Conservation (phyloP, 2,329 filamentous ascomycete species). For the Fusarium xylarioides region DNA sequence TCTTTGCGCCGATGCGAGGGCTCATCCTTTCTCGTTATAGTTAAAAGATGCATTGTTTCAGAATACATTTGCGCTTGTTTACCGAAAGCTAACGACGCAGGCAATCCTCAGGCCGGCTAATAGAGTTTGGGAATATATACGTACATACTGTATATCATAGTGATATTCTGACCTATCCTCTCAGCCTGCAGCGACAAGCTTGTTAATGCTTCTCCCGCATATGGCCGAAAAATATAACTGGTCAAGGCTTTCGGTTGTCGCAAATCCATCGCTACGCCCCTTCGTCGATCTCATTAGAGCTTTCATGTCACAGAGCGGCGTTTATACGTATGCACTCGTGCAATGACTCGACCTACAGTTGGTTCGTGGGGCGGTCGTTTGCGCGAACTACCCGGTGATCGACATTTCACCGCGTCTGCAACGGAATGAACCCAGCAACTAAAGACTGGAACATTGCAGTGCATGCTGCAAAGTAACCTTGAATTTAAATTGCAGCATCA, state of each 20-base stretch:
- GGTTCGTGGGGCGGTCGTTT: slow-evolving; percentile 15
- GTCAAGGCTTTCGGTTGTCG: slow-evolving; percentile 37
- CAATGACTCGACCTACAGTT: slow-evolving; percentile 31
- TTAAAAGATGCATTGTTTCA: background rate
- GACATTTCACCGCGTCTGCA: slow-evolving; percentile 8
- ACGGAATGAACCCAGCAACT: background rate
- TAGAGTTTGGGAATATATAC: background rate
- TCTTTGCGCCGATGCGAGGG: slow-evolving; percentile 15
- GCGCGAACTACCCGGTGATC: slow-evolving; percentile 20
- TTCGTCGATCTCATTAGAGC: slow-evolving; percentile 40
- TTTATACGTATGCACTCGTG: slow-evolving; percentile 4
- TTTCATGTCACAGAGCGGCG: slow-evolving; percentile 16
- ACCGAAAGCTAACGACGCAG: background rate
- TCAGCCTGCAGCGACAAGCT: background rate
- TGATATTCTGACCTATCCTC: background rate
- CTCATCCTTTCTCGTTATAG: background rate
- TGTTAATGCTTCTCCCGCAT: background rate
- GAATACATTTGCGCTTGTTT: background rate
- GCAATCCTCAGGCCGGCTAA: background rate
- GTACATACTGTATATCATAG: background rate
- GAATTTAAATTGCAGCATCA: background rate
- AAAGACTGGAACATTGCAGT: background rate
- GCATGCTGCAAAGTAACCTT: background rate
- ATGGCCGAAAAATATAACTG: slow-evolving; percentile 23
- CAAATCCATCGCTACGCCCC: slow-evolving; percentile 12